A percentile compares a stretch with the other conserved stretches of the same genome.
These are phyloP conservation scores for Clonostachys chloroleuca DNA, from an alignment of 2,329 filamentous ascomycete genomes.

Conservation along the genomic window DNA sequence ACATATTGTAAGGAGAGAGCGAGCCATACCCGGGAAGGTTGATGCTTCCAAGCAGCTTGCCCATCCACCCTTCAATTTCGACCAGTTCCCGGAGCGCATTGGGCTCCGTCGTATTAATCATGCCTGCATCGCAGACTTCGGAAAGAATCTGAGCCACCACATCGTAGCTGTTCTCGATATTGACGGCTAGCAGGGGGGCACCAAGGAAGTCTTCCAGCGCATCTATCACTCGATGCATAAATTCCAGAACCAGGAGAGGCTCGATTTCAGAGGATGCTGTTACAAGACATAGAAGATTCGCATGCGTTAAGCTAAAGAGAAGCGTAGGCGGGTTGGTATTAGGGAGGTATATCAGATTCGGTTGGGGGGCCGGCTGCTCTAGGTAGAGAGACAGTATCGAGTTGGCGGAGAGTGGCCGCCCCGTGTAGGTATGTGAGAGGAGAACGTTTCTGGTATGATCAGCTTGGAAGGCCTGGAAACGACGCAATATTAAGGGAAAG, in stretches of 20 bases:
- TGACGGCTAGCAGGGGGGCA: slow-evolving; percentile 76
- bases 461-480: background rate
- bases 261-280: slow-evolving; percentile 85
- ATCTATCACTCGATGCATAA: slow-evolving; percentile 89
- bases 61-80: slow-evolving; percentile 86
- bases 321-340: slow-evolving; percentile 81
- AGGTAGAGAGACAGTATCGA: slow-evolving; percentile 84
- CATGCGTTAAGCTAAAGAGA: slow-evolving; percentile 83
- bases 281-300: slow-evolving; percentile 80
- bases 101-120: slow-evolving; percentile 85
- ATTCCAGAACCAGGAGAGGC: slow-evolving; percentile 86
- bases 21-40: slow-evolving; percentile 66
- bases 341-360: slow-evolving; percentile 81
- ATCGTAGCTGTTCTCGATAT: slow-evolving; percentile 89
- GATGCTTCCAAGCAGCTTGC: slow-evolving; percentile 83
- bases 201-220: slow-evolving; percentile 92
- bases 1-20: background rate
- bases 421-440: slow-evolving; percentile 84
- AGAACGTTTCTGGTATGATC: slow-evolving; percentile 62
- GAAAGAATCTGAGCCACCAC: slow-evolving; percentile 87
- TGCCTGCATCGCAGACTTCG: slow-evolving; percentile 94
- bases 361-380: slow-evolving; percentile 73
- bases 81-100: slow-evolving; percentile 90
- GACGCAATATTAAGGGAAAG: background rate
- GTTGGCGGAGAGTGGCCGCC: slow-evolving; percentile 70